A percentile compares a stretch with the other conserved stretches of the same genome.
Evolutionary conservation across 2,329 filamentous ascomycete genomes (phyloP).

Genomic region (Sphaerulina musiva): DNA sequence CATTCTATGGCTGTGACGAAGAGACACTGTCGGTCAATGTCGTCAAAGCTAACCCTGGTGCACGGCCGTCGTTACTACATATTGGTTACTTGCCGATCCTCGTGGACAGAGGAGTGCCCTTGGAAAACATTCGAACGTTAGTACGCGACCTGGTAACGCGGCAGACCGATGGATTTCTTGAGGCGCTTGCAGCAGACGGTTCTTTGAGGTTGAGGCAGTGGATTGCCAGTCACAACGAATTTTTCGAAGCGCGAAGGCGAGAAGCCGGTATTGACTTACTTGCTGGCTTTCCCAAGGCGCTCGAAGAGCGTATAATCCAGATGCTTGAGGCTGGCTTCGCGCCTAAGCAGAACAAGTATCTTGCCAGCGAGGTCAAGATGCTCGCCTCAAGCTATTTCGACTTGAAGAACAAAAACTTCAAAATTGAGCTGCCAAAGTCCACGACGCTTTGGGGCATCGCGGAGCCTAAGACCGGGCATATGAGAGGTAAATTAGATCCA

Average conservation of each 20-base stretch:
- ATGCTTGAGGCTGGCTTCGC: slow-evolving; percentile 45
- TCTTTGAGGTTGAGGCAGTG: slow-evolving; percentile 23
- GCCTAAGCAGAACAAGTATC: slow-evolving; percentile 13
- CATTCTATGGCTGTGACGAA: slow-evolving; percentile 30
- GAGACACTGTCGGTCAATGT: slow-evolving; percentile 54
- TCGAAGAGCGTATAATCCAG: slow-evolving; percentile 49
- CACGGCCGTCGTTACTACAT: slow-evolving; percentile 54
- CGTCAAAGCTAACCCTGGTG: slow-evolving; percentile 42
- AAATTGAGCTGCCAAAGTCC: slow-evolving; percentile 53
- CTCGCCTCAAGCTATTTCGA: slow-evolving; percentile 9
- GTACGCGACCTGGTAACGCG: slow-evolving; percentile 35
- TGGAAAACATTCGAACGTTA: slow-evolving; percentile 44
- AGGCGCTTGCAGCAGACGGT: slow-evolving; percentile 21
- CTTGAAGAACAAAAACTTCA: slow-evolving; percentile 21
- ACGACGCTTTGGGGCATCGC: slow-evolving; percentile 61
- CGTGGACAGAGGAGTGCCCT: slow-evolving; percentile 51
- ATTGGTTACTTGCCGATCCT: slow-evolving; percentile 64
- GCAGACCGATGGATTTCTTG: slow-evolving; percentile 49
- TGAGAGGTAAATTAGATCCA: too few relatives aligned
- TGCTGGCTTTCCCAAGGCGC: slow-evolving; percentile 44
- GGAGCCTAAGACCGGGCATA: slow-evolving; percentile 47
- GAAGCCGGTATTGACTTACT: slow-evolving; percentile 34
- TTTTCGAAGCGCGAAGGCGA: slow-evolving; percentile 30
- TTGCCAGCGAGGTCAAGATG: slow-evolving; percentile 16
- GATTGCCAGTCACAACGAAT: slow-evolving; percentile 44